phyloP scores from a whole-genome alignment of 2,329 filamentous ascomycete species.

The Neophaeococcomyces aloes region DNA sequence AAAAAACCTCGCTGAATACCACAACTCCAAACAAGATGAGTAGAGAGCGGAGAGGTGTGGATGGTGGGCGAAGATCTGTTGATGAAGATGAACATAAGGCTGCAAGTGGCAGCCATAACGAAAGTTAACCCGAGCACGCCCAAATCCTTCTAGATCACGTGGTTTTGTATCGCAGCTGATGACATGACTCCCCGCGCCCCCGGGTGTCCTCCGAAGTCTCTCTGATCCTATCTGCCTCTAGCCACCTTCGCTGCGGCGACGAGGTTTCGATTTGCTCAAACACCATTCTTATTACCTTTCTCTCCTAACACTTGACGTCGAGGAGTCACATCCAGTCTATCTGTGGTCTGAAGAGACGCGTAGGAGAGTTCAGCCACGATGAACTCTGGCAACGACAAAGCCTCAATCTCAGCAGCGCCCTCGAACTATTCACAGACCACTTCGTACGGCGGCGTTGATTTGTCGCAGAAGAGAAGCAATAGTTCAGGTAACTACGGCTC shows the following conservation, averaged over 20 bases:
- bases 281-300: neutral
- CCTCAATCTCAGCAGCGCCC: slow-evolving; percentile 11
- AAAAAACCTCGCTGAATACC: no score
- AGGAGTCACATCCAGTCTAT: slow-evolving; percentile 17
- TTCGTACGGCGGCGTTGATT: slow-evolving; percentile 8
- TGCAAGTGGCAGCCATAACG: no score
- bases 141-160: no score
- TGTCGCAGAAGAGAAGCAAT: slow-evolving; percentile 27
- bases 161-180: neutral
- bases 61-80: no score
- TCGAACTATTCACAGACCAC: slow-evolving; percentile 16
- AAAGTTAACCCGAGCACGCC: no score
- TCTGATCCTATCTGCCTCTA: neutral
- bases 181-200: neutral
- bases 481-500: slow-evolving; percentile 34
- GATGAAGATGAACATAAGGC: no score
- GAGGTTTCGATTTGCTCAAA: slow-evolving; percentile 7
- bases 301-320: slow-evolving; percentile 8
- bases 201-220: neutral
- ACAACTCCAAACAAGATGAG: no score
- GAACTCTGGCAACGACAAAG: slow-evolving; percentile 18
- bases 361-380: neutral
- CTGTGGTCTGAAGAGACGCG: slow-evolving; percentile 17
- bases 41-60: no score
- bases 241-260: slow-evolving; percentile 16